These are phyloP conservation scores for Leersia perrieri DNA, from an alignment of 176 grass and related monocot genomes.

Conservation along the genomic window DNA sequence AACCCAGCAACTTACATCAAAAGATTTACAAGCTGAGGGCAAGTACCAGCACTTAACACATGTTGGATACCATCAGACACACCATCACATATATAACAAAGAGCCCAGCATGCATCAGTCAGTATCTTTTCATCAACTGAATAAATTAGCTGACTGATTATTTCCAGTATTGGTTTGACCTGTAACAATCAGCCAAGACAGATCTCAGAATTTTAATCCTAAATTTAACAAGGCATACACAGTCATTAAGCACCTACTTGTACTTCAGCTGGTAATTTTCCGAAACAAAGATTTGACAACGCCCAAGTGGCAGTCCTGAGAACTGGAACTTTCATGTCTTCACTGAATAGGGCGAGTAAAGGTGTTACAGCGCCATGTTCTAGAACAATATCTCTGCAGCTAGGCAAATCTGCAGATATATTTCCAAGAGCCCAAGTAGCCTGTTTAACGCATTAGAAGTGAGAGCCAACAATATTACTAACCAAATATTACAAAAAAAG, in stretches of 20 bases:
- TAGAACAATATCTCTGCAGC: constrained; percentile 68
- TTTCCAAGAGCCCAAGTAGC: constrained; percentile 88
- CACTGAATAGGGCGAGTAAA: constrained; percentile 65
- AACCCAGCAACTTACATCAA: constrained; percentile 55
- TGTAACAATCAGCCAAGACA: constrained; percentile 40
- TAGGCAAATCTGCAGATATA: constrained; percentile 71
- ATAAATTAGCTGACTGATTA: constrained; percentile 66
- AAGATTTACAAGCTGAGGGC: constrained; percentile 65
- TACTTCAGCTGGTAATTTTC: constrained; percentile 63
- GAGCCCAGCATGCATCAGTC: constrained; percentile 62
- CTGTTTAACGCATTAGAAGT: constrained; percentile 42
- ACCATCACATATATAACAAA: constrained; percentile 54
- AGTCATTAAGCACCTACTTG: constrained; percentile 35
- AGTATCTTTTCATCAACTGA: constrained; percentile 80
- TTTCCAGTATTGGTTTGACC: constrained; percentile 67
- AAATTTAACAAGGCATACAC: neutral
- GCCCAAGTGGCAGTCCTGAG: constrained; percentile 80
- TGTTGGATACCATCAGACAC: constrained; percentile 42
- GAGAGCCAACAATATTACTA: constrained; percentile 13
- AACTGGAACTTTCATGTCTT: constrained; percentile 68
- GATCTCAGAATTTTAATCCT: constrained; percentile 10
- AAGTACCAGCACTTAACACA: constrained; percentile 54
- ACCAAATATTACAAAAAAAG: constrained; percentile 7
- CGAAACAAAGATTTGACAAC: constrained; percentile 73
- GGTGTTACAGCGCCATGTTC: constrained; percentile 55